Evolutionary conservation across 2,329 filamentous ascomycete genomes (phyloP).

Genomic region (Neoscytalidium dimidiatum): DNA sequence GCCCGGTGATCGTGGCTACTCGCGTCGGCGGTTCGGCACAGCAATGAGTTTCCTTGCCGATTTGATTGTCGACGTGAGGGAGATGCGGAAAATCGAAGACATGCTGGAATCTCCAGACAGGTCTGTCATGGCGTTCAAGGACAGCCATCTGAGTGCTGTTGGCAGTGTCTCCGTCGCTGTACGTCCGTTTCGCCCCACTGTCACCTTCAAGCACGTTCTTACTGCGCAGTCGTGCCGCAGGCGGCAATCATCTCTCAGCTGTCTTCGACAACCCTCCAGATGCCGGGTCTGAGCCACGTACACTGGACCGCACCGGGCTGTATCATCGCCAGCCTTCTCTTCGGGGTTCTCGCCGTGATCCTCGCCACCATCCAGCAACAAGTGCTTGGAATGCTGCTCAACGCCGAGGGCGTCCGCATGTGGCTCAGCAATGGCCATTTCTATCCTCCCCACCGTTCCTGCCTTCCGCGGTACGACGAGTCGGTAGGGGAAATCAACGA

Average conservation of each 20-base stretch:
- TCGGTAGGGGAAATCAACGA: not conserved
- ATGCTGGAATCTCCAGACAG: not conserved
- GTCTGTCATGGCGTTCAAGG: conserved; percentile 9
- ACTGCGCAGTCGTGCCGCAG: not conserved
- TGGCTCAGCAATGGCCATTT: conserved; percentile 14
- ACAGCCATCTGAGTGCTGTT: conserved; percentile 1
- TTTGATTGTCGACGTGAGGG: conserved; percentile 1
- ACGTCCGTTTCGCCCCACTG: not conserved
- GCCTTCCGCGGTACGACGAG: not conserved
- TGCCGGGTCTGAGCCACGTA: conserved; percentile 3
- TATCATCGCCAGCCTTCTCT: conserved; percentile 8
- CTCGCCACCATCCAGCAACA: conserved; percentile 7
- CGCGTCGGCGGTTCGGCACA: not conserved
- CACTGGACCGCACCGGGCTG: conserved; percentile 2
- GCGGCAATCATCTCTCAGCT: conserved; percentile 13
- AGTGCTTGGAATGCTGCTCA: conserved; percentile 3
- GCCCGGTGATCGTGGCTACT: not conserved
- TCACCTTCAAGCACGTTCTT: not conserved
- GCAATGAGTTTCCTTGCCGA: conserved; percentile 2
- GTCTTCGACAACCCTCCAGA: conserved; percentile 5
- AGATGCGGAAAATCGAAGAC: conserved; percentile 13
- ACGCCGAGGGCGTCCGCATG: conserved; percentile 8
- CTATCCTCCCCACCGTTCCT: not conserved
- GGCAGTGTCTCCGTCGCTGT: not conserved
- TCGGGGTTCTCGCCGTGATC: conserved; percentile 13